Evolutionary conservation across 495 filamentous ascomycete genomes (phyloP).

Genomic region (Aspergillus leporis): DNA sequence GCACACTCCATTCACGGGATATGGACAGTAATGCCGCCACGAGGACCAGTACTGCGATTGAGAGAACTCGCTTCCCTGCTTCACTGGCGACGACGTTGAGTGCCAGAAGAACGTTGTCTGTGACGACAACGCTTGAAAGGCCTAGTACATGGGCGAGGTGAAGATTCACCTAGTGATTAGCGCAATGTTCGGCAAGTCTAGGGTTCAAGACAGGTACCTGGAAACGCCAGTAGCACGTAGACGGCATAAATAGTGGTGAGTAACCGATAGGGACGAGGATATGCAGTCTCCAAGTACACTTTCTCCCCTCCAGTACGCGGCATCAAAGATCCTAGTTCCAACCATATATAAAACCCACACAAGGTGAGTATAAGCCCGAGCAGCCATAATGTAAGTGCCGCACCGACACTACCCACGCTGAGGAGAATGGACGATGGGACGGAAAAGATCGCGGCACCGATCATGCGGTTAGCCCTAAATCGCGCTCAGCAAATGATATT

Average conservation of each 20-base stretch:
- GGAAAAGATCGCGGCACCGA: conserved; percentile 2
- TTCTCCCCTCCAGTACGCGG: conserved; percentile 2
- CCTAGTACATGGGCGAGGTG: neutral
- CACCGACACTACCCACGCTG: conserved; percentile 1
- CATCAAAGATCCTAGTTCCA: conserved; percentile 1
- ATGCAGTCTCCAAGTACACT: neutral
- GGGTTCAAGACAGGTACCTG: neutral
- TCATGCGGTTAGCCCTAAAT: conserved; percentile 1
- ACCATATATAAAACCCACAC: neutral
- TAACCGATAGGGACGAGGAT: neutral
- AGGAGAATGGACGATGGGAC: neutral
- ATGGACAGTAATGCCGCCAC: neutral
- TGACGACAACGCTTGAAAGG: neutral
- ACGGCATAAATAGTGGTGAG: neutral
- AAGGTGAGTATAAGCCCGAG: neutral
- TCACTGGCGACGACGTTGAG: neutral
- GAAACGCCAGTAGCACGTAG: neutral
- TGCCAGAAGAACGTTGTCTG: neutral
- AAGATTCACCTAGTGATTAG: neutral
- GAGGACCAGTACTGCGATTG: neutral
- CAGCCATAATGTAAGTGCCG: neutral
- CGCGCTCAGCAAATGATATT: neutral
- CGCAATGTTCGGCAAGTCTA: neutral
- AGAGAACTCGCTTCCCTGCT: neutral
- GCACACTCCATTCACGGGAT: conserved; percentile 3